These are phyloP conservation scores for Crassisporium funariophilum DNA, from an alignment of 768 basidiomycete species.

Conservation along the genomic window DNA sequence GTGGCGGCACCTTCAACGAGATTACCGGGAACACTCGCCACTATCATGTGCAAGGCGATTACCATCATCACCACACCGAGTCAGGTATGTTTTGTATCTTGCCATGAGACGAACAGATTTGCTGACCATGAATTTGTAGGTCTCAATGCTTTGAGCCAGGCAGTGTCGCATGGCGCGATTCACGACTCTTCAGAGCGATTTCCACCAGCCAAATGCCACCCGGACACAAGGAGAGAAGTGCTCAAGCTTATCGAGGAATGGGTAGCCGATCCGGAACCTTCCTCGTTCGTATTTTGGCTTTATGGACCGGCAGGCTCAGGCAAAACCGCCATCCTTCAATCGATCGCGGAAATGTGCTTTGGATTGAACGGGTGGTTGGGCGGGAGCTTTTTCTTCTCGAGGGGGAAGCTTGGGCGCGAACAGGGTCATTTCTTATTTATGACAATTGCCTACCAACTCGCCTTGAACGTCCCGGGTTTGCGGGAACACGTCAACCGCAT, in stretches of 20 bases:
- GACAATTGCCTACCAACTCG: slow-evolving; percentile 24
- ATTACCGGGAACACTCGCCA: too few species aligned
- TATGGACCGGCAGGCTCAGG: slow-evolving; percentile 27
- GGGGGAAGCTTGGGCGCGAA: not conserved
- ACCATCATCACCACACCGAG: too few species aligned
- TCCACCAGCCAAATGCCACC: slow-evolving; percentile 15
- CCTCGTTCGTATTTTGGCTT: slow-evolving; percentile 18
- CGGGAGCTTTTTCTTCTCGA: slow-evolving; percentile 18
- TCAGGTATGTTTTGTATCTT: too few species aligned
- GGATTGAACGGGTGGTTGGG: slow-evolving; percentile 7
- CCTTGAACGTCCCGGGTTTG: slow-evolving; percentile 2
- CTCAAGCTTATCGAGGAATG: slow-evolving; percentile 11
- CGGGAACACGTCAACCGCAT: not conserved
- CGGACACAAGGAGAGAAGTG: slow-evolving; percentile 9
- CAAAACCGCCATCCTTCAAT: slow-evolving; percentile 31
- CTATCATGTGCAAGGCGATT: too few species aligned
- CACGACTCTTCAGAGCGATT: slow-evolving; percentile 15
- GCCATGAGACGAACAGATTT: too few species aligned
- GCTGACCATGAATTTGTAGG: too few species aligned
- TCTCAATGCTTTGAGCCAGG: not conserved
- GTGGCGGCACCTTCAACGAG: too few species aligned
- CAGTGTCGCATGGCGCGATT: slow-evolving; percentile 6
- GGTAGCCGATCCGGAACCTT: not conserved
- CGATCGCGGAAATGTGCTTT: slow-evolving; percentile 22
- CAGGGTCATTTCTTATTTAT: slow-evolving; percentile 10